These are phyloP conservation scores for Polyporus tsugae DNA, from an alignment of 1,284 basidiomycete species.

Conservation along the genomic window DNA sequence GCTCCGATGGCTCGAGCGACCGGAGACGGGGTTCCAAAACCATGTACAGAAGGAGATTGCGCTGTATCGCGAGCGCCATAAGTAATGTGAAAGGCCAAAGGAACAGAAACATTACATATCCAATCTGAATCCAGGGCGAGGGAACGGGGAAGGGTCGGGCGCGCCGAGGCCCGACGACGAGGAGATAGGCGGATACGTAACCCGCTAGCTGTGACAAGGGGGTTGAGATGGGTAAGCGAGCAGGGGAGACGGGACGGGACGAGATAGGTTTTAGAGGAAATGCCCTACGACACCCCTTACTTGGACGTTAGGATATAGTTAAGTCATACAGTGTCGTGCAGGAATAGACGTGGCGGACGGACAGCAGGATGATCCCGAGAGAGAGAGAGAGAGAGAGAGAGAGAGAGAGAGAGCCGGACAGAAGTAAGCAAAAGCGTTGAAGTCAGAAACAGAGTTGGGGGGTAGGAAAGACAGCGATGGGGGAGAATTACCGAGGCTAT, in stretches of 20 bases:
- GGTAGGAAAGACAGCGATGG: neutral
- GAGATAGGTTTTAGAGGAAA: slow-evolving; percentile 21
- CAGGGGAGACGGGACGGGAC: neutral
- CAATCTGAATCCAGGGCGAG: neutral
- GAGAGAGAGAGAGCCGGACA: neutral
- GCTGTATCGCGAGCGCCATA: slow-evolving; percentile 3
- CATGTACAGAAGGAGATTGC: slow-evolving; percentile 4
- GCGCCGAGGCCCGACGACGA: neutral
- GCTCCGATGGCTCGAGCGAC: neutral
- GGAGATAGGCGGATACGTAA: neutral
- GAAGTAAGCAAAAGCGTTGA: neutral
- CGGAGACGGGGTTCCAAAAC: neutral
- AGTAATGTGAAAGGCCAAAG: slow-evolving; percentile 1
- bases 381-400: neutral
- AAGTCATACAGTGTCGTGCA: slow-evolving; percentile 27
- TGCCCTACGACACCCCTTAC: slow-evolving; percentile 40
- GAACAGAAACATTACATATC: neutral
- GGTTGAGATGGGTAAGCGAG: neutral
- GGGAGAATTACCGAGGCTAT: neutral
- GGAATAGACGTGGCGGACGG: slow-evolving; percentile 17
- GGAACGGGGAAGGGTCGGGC: too few relatives aligned
- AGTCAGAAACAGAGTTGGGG: neutral
- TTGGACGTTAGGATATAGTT: slow-evolving; percentile 25
- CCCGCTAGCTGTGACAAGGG: neutral
- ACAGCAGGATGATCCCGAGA: slow-evolving; percentile 10